Percentiles rank a stretch among this genome's conserved stretches.
Evolutionary conservation across 495 filamentous ascomycete genomes (phyloP).

Genomic region (Letharia lupina): DNA sequence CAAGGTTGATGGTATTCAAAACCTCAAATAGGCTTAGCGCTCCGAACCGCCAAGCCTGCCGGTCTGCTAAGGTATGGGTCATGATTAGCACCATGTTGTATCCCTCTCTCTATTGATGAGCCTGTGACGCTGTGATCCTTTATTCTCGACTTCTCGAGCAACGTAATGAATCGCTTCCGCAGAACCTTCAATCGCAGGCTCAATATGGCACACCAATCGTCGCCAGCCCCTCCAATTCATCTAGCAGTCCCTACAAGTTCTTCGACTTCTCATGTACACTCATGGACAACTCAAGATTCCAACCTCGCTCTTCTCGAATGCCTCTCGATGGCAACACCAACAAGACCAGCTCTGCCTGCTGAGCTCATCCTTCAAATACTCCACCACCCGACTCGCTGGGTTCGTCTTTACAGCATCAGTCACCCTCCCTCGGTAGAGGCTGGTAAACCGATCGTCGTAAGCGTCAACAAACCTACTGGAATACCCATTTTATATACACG

Average conservation of each 20-base stretch:
- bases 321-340: slow-evolving; percentile 20
- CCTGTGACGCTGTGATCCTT: not conserved
- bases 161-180: slow-evolving; percentile 21
- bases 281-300: slow-evolving; percentile 30
- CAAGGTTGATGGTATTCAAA: no score
- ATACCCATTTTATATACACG: slow-evolving; percentile 11
- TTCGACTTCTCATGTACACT: slow-evolving; percentile 23
- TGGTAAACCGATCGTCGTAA: not conserved
- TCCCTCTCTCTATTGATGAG: not conserved
- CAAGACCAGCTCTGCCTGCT: slow-evolving; percentile 16
- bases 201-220: not conserved
- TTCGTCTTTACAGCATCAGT: slow-evolving; percentile 23
- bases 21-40: no score
- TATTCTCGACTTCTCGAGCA: not conserved
- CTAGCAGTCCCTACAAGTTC: not conserved
- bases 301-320: slow-evolving; percentile 19
- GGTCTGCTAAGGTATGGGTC: no score
- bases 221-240: not conserved
- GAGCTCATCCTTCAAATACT: slow-evolving; percentile 29
- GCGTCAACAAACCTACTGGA: not conserved
- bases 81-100: not conserved
- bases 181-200: not conserved
- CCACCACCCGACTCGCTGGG: slow-evolving; percentile 28
- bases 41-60: no score
- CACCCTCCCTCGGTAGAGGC: not conserved